Base-by-base conservation (phyloP, 345 rosid genomes). In the Brassica juncea region DNA sequence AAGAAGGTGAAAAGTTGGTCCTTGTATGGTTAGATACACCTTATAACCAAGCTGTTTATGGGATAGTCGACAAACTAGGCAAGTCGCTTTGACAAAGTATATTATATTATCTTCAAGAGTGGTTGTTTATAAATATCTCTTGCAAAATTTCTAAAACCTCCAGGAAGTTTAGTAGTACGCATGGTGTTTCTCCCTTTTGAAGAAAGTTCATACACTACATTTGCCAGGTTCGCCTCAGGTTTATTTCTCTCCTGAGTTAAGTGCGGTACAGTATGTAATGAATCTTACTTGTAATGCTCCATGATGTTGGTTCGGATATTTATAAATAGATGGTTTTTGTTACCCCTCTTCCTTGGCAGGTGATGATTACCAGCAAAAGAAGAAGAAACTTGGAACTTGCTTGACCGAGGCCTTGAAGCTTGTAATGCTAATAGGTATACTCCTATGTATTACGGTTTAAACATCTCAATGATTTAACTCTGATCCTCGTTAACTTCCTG, bases 181-280 rank as follows among this genome's bases (percentile, higher is more conserved):
- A 44, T 95, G 89, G 91, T 95, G 79, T 89, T 93, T 87, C 92
- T 93, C 81, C 99, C 98, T 11, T 92, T 93, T 44, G 97, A 96
- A 86, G 99, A 96, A 86, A 96, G 98, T 86, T 86, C 99, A 58
- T 90, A 87, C 82, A 83, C 92, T 74, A 91, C 91, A 79, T 96
- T 92, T 88, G 97, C 99, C 89, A 92, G 97, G 96, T 92, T 89
- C 71, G 94, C 97, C 68, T 87, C 99, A 93, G 98, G 99, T 93
- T 89, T 80, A 86, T 79, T 80, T 87, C 94, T 89, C 55, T 84
- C 82, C 86, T 84, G 81, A 77, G 75, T 77, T 63, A 21, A 70
- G 57, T 37, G 72, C 64, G 15, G 8, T 54, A 34, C 37, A 68
- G 14, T 68, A 55, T 64, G 72, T 54, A 63, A 68, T 11, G 2